Evolutionary conservation across 345 rosid genomes (phyloP), one percentile per base, ranked within the genome.

Genomic region (Syzygium aromaticum): DNA sequence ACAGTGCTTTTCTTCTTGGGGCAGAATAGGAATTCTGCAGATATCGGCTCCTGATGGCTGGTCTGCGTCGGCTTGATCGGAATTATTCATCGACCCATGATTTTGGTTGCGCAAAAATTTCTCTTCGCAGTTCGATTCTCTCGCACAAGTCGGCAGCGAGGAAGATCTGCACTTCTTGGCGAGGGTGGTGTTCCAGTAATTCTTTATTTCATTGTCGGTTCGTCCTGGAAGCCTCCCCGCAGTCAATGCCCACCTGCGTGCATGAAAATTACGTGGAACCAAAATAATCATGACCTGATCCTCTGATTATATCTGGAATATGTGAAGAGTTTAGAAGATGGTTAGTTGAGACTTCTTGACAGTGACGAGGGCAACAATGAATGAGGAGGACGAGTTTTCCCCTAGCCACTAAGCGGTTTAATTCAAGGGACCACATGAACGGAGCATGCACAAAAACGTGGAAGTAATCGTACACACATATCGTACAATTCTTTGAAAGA

Each of bases 191-290:
- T 87, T 87, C 85, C 80, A 87, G 77, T 78, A 87, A 25, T 87
- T 87, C 38, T 87, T 87, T 80, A 87, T 80, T 22, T 87, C 85
- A 46, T 87, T 87, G 54, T 82, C 88, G 0, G 88, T 87, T 56
- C 88, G 59, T 54, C 85, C 88, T 0, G 88, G 88, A 54, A 87
- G 85, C 46, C 85, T 78, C 49, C 85, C 85, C 7, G 88, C 88
- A 9, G 82, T 87, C 43, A 87, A 82, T n/a, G 80, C 46, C 88
- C 88, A 87, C 85, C 88, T 87, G 82, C 43, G 9, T 43, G 8
- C 28, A 84, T 28, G 43, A 84, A 19, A 9, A 73, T 73, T 19
- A 38, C 27, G 49, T 38, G 13, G 3, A 21, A 19, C 38, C 82
- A 19, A 19, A 38, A 1, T 17, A 67, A 43, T 38, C 14, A 11